A percentile compares a stretch with the other conserved stretches of the same genome.
Conservation (phyloP, 2,329 filamentous ascomycete genomes). For the Botrytis fragariae region DNA sequence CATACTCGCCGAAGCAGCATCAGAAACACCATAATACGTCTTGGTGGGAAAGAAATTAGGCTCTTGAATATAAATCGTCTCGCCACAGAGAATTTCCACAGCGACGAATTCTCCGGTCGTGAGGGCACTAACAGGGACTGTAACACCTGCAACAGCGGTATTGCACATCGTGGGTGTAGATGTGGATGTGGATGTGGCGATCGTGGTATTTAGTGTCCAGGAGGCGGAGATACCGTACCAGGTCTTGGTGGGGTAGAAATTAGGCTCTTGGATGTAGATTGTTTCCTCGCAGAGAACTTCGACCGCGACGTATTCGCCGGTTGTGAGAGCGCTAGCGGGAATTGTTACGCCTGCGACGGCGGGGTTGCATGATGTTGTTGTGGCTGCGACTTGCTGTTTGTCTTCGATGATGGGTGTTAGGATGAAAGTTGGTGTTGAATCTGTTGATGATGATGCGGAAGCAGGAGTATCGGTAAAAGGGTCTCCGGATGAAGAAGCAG, state of each 20-base stretch:
- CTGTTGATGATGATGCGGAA: not conserved
- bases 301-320: not conserved
- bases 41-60: not conserved
- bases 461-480: not conserved
- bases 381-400: not conserved
- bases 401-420: not conserved
- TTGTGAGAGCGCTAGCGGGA: not conserved
- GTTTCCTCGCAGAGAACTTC: not conserved
- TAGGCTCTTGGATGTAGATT: not conserved
- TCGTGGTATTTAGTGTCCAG: not conserved
- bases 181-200: not conserved
- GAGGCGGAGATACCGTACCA: not conserved
- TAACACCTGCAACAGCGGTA: not conserved
- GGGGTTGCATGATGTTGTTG: not conserved
- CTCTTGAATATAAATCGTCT: not conserved
- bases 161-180: not conserved
- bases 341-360: not conserved
- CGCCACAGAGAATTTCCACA: not conserved
- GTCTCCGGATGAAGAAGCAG: not conserved
- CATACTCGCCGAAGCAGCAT: not conserved
- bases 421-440: not conserved
- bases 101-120: not conserved
- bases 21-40: not conserved
- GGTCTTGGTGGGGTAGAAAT: not conserved
- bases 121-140: not conserved